These are phyloP conservation scores for Aspergillus chevalieri DNA, from an alignment of 2,329 filamentous ascomycete genomes.

Conservation along the genomic window DNA sequence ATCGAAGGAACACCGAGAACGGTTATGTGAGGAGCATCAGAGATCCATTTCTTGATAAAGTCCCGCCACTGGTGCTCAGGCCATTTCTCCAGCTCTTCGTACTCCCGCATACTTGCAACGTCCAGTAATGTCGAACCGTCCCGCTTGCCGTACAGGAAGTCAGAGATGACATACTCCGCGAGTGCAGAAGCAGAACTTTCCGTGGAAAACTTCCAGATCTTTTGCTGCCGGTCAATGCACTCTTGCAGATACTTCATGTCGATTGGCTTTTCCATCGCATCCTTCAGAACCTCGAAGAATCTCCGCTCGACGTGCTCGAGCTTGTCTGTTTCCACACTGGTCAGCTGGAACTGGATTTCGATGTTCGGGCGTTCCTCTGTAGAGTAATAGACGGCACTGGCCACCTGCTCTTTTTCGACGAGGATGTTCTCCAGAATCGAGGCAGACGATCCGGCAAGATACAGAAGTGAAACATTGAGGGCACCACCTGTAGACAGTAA, in stretches of 20 bases:
- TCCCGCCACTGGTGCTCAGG: constrained; percentile 73
- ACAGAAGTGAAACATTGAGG: constrained; percentile 72
- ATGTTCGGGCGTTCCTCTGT: constrained; percentile 74
- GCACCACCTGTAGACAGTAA: constrained; percentile 51
- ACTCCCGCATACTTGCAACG: constrained; percentile 48
- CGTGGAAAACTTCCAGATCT: constrained; percentile 75
- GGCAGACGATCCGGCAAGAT: constrained; percentile 87
- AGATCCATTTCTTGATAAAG: constrained; percentile 77
- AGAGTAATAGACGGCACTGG: constrained; percentile 75
- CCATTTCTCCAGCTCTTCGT: constrained; percentile 71
- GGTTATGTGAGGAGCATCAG: constrained; percentile 78
- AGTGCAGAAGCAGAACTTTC: constrained; percentile 79
- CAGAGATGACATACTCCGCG: constrained; percentile 77
- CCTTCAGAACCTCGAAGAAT: constrained; percentile 74
- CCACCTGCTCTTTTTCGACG: constrained; percentile 87
- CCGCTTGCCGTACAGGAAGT: constrained; percentile 82
- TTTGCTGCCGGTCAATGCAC: constrained; percentile 73
- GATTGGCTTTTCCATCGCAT: constrained; percentile 68
- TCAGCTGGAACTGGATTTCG: constrained; percentile 79
- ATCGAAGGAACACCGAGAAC: constrained; percentile 81
- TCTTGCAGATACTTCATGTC: constrained; percentile 88
- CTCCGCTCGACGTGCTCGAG: constrained; percentile 77
- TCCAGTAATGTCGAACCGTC: constrained; percentile 70
- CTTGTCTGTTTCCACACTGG: constrained; percentile 79
- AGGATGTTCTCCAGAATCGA: constrained; percentile 85